Conservation (phyloP, 495 filamentous ascomycete genomes). For the Penicillium diatomitis region DNA sequence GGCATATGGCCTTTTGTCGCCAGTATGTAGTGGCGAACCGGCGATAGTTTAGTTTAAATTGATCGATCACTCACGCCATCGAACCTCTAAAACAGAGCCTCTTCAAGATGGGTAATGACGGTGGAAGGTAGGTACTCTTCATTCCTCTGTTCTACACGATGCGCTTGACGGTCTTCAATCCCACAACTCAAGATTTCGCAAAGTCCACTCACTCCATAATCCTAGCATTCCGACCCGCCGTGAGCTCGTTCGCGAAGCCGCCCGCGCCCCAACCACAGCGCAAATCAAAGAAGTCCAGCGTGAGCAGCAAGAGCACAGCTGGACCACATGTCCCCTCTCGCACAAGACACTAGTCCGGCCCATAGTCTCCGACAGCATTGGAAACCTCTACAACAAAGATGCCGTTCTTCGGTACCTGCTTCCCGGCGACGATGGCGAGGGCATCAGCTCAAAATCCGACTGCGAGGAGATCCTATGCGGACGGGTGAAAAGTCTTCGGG, state of each 20-base stretch:
- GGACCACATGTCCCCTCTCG: slow-evolving; percentile 79
- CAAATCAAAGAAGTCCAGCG: slow-evolving; percentile 82
- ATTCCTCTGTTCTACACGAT: not conserved
- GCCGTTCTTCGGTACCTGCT: slow-evolving; percentile 75
- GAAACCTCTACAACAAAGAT: slow-evolving; percentile 93
- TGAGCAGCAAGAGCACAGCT: slow-evolving; percentile 75
- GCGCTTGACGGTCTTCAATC: too few species aligned
- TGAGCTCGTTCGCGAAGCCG: slow-evolving; percentile 87
- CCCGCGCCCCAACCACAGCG: slow-evolving; percentile 69
- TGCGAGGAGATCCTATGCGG: slow-evolving; percentile 59
- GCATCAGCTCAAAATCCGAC: slow-evolving; percentile 45
- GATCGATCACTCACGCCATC: too few species aligned
- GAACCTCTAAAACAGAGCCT: too few species aligned
- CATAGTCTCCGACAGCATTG: slow-evolving; percentile 75
- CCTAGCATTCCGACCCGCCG: slow-evolving; percentile 81
- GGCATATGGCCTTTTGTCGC: too few species aligned
- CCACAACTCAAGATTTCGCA: too few species aligned
- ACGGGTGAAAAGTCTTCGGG: slow-evolving; percentile 69
- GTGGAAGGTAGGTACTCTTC: slow-evolving; percentile 54
- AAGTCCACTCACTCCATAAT: not conserved
- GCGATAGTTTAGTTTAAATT: not conserved
- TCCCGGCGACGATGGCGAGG: slow-evolving; percentile 47
- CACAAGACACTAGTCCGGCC: slow-evolving; percentile 61
- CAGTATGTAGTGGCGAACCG: slow-evolving; percentile 8
- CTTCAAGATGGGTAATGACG: slow-evolving; percentile 85